Evolutionary conservation across 2,329 filamentous ascomycete genomes (phyloP), one percentile per base, ranked within the genome.

Genomic region (Nemania sp.): DNA sequence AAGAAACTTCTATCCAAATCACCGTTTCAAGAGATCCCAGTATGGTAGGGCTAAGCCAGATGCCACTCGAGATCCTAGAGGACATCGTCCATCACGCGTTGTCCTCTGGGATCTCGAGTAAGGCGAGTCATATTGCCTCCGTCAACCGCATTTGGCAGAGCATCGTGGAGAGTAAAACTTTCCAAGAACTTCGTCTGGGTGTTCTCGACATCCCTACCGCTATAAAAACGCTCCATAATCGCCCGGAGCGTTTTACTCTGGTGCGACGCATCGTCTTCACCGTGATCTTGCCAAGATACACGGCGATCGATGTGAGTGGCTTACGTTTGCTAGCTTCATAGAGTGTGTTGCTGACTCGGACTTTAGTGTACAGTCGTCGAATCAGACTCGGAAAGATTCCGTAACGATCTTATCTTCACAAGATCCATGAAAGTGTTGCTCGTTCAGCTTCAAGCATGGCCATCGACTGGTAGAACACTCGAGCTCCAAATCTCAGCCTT

Each of bases 11-110:
- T n/a, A 22, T 24, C 38, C 22, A 26, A 8, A 22, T 15, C 43
- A 3, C 24, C 29, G 13, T 20, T 2, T 26, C 43, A 2, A 45
- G 59, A 52, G 27, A 24, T 10, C 38, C 11, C 32, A 43, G 11
- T 15, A 68, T 68, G 66, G 26, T 47, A 26, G 51, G 20, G 18
- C 35, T 68, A n/a, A 24, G 26, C 27, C 15, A 62, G 2, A 6
- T 69, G 20, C 66, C 66, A n/a, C n/a, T 59, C n/a, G 62, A 66
- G 38, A 15, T 69, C 57, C 47, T 66, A 8, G 62, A 66, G 62
- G 58, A 63, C 22, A 63, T 68, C 58, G 49, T 66, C 62, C n/a
- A 11, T 20, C 20, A 18, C 47, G 49, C 54, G 47, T 1, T 69
- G 58, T 32, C 57, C 32, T 24, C 38, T 27, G 6, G 49, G 49